Conservation (phyloP, 139 green algal species). For the Penium margaritaceum region DNA sequence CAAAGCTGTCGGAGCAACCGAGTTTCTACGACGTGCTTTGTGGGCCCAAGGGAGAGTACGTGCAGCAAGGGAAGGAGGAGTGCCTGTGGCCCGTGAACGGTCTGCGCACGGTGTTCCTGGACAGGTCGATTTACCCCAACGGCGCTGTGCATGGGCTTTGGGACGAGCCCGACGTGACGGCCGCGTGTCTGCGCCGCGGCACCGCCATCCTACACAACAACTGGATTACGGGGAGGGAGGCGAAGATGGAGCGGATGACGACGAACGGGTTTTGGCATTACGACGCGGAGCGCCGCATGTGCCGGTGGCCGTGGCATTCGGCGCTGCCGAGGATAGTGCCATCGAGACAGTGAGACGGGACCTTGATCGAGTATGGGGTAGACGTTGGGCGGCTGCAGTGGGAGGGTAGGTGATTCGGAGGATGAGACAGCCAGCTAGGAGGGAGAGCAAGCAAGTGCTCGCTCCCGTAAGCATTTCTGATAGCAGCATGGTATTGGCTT, state of each 20-base stretch:
- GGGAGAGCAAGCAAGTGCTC: too few species aligned
- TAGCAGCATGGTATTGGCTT: too few species aligned
- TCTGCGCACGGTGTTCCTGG: constrained; percentile 6
- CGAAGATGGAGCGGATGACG: constrained; percentile 14
- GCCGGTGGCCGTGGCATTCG: constrained; percentile 1
- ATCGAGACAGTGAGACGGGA: too few species aligned
- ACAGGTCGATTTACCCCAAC: constrained; percentile 14
- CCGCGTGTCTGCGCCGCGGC: constrained; percentile 3
- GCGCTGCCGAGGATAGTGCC: too few species aligned
- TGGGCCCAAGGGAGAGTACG: not conserved
- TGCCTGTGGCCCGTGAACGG: constrained; percentile 12
- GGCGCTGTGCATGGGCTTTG: constrained; percentile 13
- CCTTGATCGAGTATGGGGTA: too few species aligned
- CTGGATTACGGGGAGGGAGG: constrained; percentile 22
- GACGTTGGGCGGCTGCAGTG: too few species aligned
- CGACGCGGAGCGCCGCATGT: not conserved
- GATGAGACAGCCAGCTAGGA: too few species aligned
- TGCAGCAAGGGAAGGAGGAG: not conserved
- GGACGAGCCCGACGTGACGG: constrained; percentile 2
- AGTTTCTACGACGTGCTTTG: constrained; percentile 32
- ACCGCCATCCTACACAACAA: constrained; percentile 33
- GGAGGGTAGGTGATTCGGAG: too few species aligned
- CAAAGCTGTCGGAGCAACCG: constrained; percentile 26
- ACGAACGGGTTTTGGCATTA: constrained; percentile 21
- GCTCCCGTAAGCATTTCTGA: too few species aligned